These are phyloP conservation scores for Eragrostis nindensis DNA, from an alignment of 176 grass and related monocot genomes.

Conservation along the genomic window DNA sequence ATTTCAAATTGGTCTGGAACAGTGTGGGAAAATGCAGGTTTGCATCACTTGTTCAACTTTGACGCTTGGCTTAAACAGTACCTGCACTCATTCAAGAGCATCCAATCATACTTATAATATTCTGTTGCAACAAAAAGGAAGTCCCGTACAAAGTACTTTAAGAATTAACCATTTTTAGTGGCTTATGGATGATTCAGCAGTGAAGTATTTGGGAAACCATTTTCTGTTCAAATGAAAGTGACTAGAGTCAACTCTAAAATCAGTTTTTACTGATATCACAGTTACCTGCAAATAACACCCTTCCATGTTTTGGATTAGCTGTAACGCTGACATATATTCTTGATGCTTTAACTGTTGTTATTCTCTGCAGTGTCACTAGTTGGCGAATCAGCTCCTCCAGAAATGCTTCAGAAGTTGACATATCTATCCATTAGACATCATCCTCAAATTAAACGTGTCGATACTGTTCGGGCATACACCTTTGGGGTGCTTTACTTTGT, in stretches of 20 bases:
- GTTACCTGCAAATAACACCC: constrained; percentile 5
- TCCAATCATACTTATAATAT: neutral
- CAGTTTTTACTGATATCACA: neutral
- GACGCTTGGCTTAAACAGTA: constrained; percentile 27
- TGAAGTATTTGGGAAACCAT: neutral
- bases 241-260: neutral
- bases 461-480: constrained; percentile 88
- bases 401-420: constrained; percentile 93
- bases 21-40: constrained; percentile 97
- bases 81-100: neutral
- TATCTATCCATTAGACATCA: constrained; percentile 77
- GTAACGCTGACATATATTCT: neutral
- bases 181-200: neutral
- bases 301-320: constrained; percentile 11
- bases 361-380: constrained; percentile 69
- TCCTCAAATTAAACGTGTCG: constrained; percentile 80
- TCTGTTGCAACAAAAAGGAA: neutral
- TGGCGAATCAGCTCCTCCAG: constrained; percentile 82
- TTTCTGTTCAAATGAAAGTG: neutral
- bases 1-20: constrained; percentile 97
- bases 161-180: constrained; percentile 5
- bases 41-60: constrained; percentile 23
- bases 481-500: constrained; percentile 96
- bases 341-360: constrained; percentile 10
- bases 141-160: neutral